Base-by-base conservation (phyloP, 805 yeast genomes). In the Scheffersomyces stipitis region DNA sequence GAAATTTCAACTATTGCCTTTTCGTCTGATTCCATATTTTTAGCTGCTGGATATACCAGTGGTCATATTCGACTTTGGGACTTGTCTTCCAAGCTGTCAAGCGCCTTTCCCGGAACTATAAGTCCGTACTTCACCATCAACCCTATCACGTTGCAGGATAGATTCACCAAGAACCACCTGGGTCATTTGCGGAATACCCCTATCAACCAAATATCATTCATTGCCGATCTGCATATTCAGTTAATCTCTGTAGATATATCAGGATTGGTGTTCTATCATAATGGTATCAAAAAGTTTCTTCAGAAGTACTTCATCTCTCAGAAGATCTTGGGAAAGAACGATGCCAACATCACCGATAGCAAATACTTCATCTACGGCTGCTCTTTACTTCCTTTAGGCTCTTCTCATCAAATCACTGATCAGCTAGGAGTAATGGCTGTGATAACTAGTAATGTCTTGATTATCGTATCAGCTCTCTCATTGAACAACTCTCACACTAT, bases 1-100 rank as follows among this genome's bases (percentile, higher is more conserved):
- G 38, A 40, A 5, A 78, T 87, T 1, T 71, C 84, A 0, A 42
- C 77, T 2, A 51, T 89, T 16, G 68, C 78, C 0, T 60, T 83
- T 10, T 82, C 93, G 0, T 62, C 76, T 5, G 96, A 90, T 54
- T 83, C 86, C 1, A 69, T 83, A 0, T 76, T 73, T 49, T 44
- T 88, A 3, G 87, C 84, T 0, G 83, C 80, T 0, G 95, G 96
- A 1, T 79, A 74, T 45, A 64, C 69, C 4, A 61, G 71, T 15
- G 98, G 97, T 0, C 68, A 66, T 36, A 71, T 90, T 2, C 62
- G 72, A 18, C 47, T 86, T 2, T 91, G 96, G 95, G 81, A 85
- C 43, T 47, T 66, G 37, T 43, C 36, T 51, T 41, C 37, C 36
- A 61, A 7, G 40, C 48, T 4, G 37, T 52, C 36, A 26, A 83